Conservation (phyloP, 2,329 filamentous ascomycete species). For the Scedosporium boydii region DNA sequence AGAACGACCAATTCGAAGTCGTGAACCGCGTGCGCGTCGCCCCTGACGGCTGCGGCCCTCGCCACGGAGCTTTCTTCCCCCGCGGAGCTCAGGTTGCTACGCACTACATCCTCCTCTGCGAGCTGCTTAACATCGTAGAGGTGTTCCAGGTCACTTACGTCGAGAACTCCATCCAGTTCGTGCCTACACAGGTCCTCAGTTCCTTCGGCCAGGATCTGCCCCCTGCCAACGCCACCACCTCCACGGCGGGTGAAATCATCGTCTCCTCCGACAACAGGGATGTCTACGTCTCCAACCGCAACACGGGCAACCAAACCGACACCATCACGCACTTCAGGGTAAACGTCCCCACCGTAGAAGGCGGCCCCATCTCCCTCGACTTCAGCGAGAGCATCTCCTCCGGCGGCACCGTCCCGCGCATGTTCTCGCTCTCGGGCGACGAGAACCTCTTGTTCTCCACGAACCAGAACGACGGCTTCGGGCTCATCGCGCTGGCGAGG, state of each 20-base stretch:
- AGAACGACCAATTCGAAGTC: constrained; percentile 29
- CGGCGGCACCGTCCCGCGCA: constrained; percentile 30
- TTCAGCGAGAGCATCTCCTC: constrained; percentile 24
- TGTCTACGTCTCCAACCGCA: constrained; percentile 42
- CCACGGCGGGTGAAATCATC: constrained; percentile 35
- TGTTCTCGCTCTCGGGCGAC: constrained; percentile 30
- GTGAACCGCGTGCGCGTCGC: constrained; percentile 21
- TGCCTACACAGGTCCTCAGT: constrained; percentile 25
- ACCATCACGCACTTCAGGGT: constrained; percentile 36
- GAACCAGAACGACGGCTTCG: constrained; percentile 31
- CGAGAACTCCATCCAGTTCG: constrained; percentile 24
- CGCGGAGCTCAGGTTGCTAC: constrained; percentile 22
- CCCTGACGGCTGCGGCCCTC: constrained; percentile 33
- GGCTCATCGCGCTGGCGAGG: constrained; percentile 28
- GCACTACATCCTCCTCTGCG: constrained; percentile 38
- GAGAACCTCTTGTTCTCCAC: constrained; percentile 29
- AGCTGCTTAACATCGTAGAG: constrained; percentile 33
- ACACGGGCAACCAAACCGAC: constrained; percentile 33
- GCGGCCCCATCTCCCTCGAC: constrained; percentile 18
- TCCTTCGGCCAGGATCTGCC: constrained; percentile 27
- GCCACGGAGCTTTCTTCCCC: constrained; percentile 40
- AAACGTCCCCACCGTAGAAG: constrained; percentile 12
- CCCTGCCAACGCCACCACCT: constrained; percentile 24
- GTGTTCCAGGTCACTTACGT: constrained; percentile 32
- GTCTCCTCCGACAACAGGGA: constrained; percentile 30